Base-by-base conservation (phyloP, 495 filamentous ascomycete genomes). In the Lentithecium fluviatile region DNA sequence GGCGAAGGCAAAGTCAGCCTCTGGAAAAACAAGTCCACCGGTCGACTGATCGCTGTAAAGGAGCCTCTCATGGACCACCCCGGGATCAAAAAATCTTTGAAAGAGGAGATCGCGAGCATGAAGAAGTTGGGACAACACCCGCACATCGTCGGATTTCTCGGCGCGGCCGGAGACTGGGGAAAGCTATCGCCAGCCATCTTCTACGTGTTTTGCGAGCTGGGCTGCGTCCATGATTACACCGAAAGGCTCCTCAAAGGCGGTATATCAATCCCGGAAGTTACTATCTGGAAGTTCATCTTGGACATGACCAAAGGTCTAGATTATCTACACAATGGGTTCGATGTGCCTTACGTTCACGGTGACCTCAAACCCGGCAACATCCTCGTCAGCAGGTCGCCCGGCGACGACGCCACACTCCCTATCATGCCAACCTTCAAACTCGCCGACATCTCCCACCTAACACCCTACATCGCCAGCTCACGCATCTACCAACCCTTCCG, bases 301-400 rank as follows among this genome's bases (percentile, higher is more conserved):
- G 60, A 64, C 29, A 38, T 64, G 7, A 6, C 52, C 5, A 43
- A 57, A 29, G 60, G 13, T 5, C 34, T 63, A 12, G 7, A 63
- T 23, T 45, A 21, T 17, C 12, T 63, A 29, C 52, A 56, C 23
- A 51, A 50, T 26, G 25, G 24, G 3, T 17, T 52, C 32, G 13
- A 29, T 15, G 10, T 19, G 10, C 43, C 58, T 2, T 19, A 19
- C 19, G 32, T 63, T 11, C 60, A 63, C 23, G 47, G 45, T 6
- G 60, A 63, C 29, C 8, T 64, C 25, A 64, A 64, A 34, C n/a
- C 53, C 17, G 52, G 29, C 6, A 63, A 63, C 45, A 45, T 56
- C 15, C 45, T 63, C 2, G 53, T 57, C 19, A 13, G 2, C 1
- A 24, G 17, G 21, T 19, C 45, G 1, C 37, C 45, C 5, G 45